These are phyloP conservation scores for Aspergillus texensis DNA, from an alignment of 2,329 filamentous ascomycete genomes.

Conservation along the genomic window DNA sequence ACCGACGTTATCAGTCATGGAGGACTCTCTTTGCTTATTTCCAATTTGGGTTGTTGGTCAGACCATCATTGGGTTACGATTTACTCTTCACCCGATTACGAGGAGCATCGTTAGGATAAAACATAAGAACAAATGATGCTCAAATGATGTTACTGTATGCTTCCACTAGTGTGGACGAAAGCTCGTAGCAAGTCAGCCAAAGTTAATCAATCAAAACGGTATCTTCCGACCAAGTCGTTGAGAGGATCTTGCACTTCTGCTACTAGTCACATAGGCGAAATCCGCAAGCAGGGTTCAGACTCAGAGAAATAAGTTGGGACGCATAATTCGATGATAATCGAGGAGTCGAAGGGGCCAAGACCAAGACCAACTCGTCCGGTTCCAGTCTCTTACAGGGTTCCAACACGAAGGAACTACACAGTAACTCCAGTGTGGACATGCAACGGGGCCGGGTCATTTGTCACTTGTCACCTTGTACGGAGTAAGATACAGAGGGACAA, in stretches of 20 bases:
- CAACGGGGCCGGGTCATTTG: background rate
- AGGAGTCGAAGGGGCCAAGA: background rate
- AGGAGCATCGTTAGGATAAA: background rate
- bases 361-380: background rate
- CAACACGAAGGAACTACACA: background rate
- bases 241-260: background rate
- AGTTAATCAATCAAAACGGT: slow-evolving; percentile 13
- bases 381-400: slow-evolving; percentile 4
- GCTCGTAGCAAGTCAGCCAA: background rate
- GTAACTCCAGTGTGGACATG: background rate
- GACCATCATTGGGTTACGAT: background rate
- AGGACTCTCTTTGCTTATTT: background rate
- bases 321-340: slow-evolving; percentile 1
- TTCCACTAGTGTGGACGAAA: background rate
- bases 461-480: background rate
- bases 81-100: background rate
- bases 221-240: slow-evolving; percentile 5
- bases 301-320: background rate
- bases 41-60: slow-evolving; percentile 1
- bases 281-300: background rate
- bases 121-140: slow-evolving; percentile 5
- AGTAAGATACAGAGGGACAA: background rate
- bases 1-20: slow-evolving; percentile 1
- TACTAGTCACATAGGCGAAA: slow-evolving; percentile 4
- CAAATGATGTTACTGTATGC: background rate